Evolutionary conservation across 495 filamentous ascomycete species (phyloP).

Genomic region (Lepidopterella palustris): DNA sequence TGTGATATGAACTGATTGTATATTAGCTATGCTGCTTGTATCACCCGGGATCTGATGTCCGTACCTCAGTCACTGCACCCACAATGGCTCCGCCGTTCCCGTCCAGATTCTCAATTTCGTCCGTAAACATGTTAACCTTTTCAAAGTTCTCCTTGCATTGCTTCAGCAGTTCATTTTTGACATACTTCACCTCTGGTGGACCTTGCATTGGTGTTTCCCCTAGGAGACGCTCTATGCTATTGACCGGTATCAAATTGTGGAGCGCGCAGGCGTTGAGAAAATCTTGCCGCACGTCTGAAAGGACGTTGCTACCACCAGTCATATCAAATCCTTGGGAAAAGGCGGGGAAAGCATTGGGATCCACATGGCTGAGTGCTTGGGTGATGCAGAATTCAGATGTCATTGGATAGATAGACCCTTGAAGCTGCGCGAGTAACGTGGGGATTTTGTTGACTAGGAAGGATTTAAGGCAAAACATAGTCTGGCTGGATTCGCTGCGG

Average conservation of each 20-base stretch:
- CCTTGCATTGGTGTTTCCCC: constrained; percentile 83
- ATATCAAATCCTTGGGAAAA: constrained; percentile 72
- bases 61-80: constrained; percentile 71
- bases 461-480: constrained; percentile 73
- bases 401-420: constrained; percentile 54
- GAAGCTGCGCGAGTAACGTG: constrained; percentile 60
- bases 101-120: constrained; percentile 84
- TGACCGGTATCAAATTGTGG: constrained; percentile 71
- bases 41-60: neutral
- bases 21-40: neutral
- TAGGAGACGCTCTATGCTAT: constrained; percentile 70
- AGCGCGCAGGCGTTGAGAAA: constrained; percentile 88
- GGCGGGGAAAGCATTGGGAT: constrained; percentile 72
- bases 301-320: constrained; percentile 59
- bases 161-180: constrained; percentile 66
- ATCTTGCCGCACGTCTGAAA: constrained; percentile 82
- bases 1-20: constrained; percentile 58
- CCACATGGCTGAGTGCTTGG: constrained; percentile 66
- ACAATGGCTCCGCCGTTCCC: constrained; percentile 90
- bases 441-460: constrained; percentile 94
- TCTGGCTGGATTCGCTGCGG: constrained; percentile 63
- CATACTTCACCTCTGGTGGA: constrained; percentile 65
- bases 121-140: constrained; percentile 64
- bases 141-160: constrained; percentile 68
- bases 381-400: constrained; percentile 73